phyloP scores from a whole-genome alignment of 768 basidiomycete species.

The Mycena polygramma region DNA sequence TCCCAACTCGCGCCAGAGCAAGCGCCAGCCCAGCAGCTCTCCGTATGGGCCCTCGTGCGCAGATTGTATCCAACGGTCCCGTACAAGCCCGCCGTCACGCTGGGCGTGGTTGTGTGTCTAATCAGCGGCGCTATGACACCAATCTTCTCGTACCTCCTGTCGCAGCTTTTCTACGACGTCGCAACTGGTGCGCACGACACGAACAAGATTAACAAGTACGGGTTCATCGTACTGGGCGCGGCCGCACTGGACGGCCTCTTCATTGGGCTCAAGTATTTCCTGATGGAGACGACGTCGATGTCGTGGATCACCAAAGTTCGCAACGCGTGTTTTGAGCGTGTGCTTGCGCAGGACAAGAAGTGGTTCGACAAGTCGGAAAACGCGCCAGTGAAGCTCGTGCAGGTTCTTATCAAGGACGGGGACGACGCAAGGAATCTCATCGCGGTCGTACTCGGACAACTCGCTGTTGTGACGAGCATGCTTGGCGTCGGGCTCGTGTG shows the following conservation, averaged over 20 bases:
- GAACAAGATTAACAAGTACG: conserved; percentile 76
- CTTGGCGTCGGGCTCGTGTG: conserved; percentile 86
- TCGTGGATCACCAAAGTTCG: conserved; percentile 83
- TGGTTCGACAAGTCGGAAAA: conserved; percentile 87
- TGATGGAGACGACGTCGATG: conserved; percentile 83
- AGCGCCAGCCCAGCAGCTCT: conserved; percentile 39
- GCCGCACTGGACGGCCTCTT: conserved; percentile 84
- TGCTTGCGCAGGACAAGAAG: conserved; percentile 87
- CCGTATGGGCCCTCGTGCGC: conserved; percentile 64
- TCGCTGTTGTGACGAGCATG: conserved; percentile 83
- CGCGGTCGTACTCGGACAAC: conserved; percentile 56
- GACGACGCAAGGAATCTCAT: conserved; percentile 80
- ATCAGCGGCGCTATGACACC: conserved; percentile 90
- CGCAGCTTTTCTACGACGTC: conserved; percentile 81
- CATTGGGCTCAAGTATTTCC: conserved; percentile 80
- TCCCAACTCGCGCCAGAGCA: conserved; percentile 27
- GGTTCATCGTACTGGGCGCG: conserved; percentile 79
- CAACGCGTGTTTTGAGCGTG: conserved; percentile 61
- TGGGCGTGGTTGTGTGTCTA: conserved; percentile 79
- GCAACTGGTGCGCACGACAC: conserved; percentile 79
- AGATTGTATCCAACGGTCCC: conserved; percentile 82
- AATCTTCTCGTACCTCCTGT: conserved; percentile 91
- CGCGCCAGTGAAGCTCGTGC: conserved; percentile 66
- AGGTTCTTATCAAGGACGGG: conserved; percentile 77
- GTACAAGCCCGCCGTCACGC: conserved; percentile 73